These are phyloP conservation scores for Phyllachora maydis DNA, from an alignment of 2,329 filamentous ascomycete genomes.

Conservation along the genomic window DNA sequence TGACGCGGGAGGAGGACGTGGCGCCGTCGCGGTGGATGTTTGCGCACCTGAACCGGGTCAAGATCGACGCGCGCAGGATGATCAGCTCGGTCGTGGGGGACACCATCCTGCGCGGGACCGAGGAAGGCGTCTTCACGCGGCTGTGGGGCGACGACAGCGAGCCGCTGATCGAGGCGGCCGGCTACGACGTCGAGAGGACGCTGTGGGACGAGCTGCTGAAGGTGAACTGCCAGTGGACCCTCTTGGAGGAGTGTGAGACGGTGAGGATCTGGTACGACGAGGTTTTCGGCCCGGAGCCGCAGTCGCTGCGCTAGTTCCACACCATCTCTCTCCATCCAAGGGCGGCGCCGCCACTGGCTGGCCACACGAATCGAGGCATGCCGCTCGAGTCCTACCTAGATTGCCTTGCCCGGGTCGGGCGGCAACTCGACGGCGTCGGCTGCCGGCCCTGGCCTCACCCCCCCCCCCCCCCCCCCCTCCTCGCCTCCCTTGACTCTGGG, in stretches of 20 bases:
- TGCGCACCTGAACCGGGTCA: slow-evolving; percentile 15
- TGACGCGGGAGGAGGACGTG: slow-evolving; percentile 1
- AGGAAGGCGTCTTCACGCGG: slow-evolving; percentile 6
- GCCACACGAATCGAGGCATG: no score
- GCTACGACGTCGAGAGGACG: slow-evolving; percentile 12
- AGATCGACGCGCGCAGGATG: slow-evolving; percentile 12
- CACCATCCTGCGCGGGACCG: slow-evolving; percentile 5
- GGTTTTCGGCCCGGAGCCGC: no score
- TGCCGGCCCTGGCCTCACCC: no score
- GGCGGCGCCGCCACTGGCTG: no score
- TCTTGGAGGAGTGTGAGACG: slow-evolving; percentile 10
- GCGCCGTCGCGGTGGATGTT: slow-evolving; percentile 10
- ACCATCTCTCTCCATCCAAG: no score
- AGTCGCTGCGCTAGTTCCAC: neutral
- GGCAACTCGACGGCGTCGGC: no score
- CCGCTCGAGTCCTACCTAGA: no score
- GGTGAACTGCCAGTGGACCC: slow-evolving; percentile 9
- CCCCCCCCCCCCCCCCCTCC: no score
- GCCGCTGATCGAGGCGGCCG: slow-evolving; percentile 7
- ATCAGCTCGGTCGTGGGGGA: no score
- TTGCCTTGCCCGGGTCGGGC: no score
- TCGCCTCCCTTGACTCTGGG: no score
- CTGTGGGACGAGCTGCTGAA: slow-evolving; percentile 12
- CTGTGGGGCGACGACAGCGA: slow-evolving; percentile 10
- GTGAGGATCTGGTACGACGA: slow-evolving; percentile 18